phyloP scores from a whole-genome alignment of 2,329 filamentous ascomycete species.

The Sphaceloma murrayae region DNA sequence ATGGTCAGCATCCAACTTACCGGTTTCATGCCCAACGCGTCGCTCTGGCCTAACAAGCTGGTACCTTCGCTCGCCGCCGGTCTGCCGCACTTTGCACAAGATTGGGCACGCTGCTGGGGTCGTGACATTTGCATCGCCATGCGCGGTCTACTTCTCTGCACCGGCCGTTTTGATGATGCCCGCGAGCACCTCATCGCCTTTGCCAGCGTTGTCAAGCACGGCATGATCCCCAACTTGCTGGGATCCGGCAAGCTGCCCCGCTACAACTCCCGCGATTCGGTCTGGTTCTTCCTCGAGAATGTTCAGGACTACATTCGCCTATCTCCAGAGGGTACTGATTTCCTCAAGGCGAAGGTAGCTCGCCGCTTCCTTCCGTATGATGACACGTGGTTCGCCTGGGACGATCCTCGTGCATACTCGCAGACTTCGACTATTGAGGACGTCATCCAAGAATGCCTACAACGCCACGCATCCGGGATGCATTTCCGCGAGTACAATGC shows the following conservation, averaged over 20 bases:
- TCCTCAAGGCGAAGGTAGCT: constrained; percentile 68
- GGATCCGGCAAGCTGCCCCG: constrained; percentile 75
- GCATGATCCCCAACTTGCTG: constrained; percentile 93
- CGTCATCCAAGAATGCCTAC: constrained; percentile 84
- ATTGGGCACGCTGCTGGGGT: constrained; percentile 96
- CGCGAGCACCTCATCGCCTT: constrained; percentile 92
- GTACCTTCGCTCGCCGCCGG: constrained; percentile 87
- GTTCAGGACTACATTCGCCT: constrained; percentile 87
- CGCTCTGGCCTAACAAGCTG: constrained; percentile 73
- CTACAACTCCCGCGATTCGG: constrained; percentile 91
- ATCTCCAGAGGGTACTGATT: constrained; percentile 62
- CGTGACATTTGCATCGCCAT: constrained; percentile 95
- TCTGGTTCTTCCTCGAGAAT: constrained; percentile 96
- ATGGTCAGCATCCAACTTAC: constrained; percentile 90
- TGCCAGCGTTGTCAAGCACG: constrained; percentile 91
- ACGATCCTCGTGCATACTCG: constrained; percentile 80
- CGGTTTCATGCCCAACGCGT: constrained; percentile 80
- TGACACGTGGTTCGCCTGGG: constrained; percentile 80
- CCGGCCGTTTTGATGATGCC: constrained; percentile 77
- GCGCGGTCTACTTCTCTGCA: constrained; percentile 82
- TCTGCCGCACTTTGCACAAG: constrained; percentile 82
- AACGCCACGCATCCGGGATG: constrained; percentile 82
- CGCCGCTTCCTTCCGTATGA: constrained; percentile 90
- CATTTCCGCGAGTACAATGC: constrained; percentile 93
- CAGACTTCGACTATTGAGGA: constrained; percentile 74